Evolutionary conservation across 106 monocot genomes (phyloP).

Genomic region (Posidonia australis): DNA sequence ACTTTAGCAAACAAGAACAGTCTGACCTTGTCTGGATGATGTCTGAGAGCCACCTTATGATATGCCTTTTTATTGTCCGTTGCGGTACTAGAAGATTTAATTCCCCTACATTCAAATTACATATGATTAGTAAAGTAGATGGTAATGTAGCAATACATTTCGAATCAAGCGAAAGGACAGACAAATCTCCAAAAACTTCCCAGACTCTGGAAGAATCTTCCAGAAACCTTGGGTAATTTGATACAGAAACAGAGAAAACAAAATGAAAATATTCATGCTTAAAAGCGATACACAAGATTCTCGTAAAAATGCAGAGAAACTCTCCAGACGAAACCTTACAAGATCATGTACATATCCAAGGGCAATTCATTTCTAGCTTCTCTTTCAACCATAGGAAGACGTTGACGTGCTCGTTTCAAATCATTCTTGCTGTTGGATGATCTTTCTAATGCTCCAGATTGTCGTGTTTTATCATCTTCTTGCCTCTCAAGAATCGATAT

Average conservation of each 20-base stretch:
- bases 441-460: conserved; percentile 7
- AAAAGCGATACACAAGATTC: too few species aligned
- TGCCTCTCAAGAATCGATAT: conserved; percentile 54
- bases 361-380: conserved; percentile 43
- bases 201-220: too few species aligned
- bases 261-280: too few species aligned
- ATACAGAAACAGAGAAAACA: too few species aligned
- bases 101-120: conserved; percentile 42
- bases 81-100: conserved; percentile 59
- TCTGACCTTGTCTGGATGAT: conserved; percentile 87
- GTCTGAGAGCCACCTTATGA: conserved; percentile 65
- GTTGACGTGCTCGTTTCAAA: conserved; percentile 25
- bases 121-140: too few species aligned
- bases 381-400: conserved; percentile 56
- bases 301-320: background rate
- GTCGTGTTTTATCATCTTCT: conserved; percentile 12
- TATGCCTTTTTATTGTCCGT: conserved; percentile 83
- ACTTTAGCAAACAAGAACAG: too few species aligned
- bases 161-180: too few species aligned
- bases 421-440: conserved; percentile 24
- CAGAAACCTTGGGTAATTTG: too few species aligned
- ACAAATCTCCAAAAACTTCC: too few species aligned
- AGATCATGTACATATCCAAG: conserved; percentile 76
- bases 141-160: too few species aligned
- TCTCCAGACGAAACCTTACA: conserved; percentile 27